Percentiles rank a stretch among this genome's conserved stretches.
Conservation (phyloP, 257 asterid genomes). For the Misopates orontium region DNA sequence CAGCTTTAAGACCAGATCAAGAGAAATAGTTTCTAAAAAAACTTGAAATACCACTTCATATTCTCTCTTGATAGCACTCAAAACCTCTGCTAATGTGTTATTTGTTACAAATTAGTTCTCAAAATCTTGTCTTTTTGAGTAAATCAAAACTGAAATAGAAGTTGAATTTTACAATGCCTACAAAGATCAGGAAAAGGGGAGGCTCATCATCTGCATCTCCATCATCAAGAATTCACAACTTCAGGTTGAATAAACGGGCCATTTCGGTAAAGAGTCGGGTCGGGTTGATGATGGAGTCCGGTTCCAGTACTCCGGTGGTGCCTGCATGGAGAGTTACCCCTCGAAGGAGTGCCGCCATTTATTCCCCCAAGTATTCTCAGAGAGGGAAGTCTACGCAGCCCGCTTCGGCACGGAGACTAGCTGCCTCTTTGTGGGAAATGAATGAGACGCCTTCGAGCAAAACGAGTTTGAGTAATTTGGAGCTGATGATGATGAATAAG, state of each 20-base stretch:
- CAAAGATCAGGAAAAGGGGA: conserved; percentile 95
- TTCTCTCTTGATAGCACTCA: conserved; percentile 8
- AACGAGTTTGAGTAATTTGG: conserved; percentile 41
- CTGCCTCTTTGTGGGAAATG: conserved; percentile 95
- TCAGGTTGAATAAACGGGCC: conserved; percentile 70
- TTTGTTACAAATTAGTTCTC: background rate
- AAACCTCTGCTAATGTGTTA: background rate
- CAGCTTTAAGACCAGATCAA: background rate
- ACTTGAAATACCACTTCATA: conserved; percentile 19
- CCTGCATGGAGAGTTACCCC: conserved; percentile 79
- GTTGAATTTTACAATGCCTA: conserved; percentile 29
- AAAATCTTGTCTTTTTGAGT: conserved; percentile 8
- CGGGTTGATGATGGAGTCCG: conserved; percentile 51
- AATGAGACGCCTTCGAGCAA: conserved; percentile 75
- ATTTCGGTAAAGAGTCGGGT: conserved; percentile 71
- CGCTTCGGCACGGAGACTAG: conserved; percentile 82
- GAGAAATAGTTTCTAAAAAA: too few species aligned
- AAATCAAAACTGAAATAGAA: background rate
- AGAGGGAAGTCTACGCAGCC: conserved; percentile 67
- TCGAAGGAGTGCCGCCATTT: conserved; percentile 40
- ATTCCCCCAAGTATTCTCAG: conserved; percentile 63
- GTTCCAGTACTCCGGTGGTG: conserved; percentile 92
- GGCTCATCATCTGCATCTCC: conserved; percentile 83
- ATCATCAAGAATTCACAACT: conserved; percentile 60
- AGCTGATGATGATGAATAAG: too few species aligned